These are phyloP conservation scores for Trichoderma hamatum DNA, from an alignment of 2,329 filamentous ascomycete genomes.

Conservation along the genomic window DNA sequence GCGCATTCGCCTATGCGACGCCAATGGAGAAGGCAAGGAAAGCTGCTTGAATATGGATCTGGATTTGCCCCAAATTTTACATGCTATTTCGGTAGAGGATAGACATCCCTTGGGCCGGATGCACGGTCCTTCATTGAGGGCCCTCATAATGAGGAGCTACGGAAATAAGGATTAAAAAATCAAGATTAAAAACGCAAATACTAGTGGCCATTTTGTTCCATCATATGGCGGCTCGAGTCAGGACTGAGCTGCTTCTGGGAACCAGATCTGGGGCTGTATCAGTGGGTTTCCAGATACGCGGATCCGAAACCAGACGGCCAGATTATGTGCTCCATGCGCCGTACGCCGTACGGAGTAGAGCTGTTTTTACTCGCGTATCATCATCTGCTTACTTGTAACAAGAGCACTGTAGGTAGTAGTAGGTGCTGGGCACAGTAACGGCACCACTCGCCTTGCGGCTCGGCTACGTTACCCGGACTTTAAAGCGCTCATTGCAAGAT, in stretches of 20 bases:
- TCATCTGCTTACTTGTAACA: too few species aligned
- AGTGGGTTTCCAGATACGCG: slow-evolving; percentile 2
- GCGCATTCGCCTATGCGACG: not conserved
- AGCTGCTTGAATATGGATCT: not conserved
- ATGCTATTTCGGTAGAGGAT: not conserved
- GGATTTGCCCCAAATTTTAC: not conserved
- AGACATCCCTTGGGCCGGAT: not conserved
- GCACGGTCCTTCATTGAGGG: not conserved
- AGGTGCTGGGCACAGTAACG: too few species aligned
- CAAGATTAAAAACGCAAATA: not conserved
- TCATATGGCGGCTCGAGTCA: not conserved
- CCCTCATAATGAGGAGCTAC: not conserved
- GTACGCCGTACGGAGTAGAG: not conserved
- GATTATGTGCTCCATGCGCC: not conserved
- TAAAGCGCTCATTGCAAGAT: too few species aligned
- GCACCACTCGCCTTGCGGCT: too few species aligned
- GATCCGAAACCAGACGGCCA: slow-evolving; percentile 11
- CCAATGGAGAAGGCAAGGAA: not conserved
- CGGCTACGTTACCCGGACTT: too few species aligned
- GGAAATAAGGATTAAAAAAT: not conserved
- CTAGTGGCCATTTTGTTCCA: not conserved
- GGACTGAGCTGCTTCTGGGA: not conserved
- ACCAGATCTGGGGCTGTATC: slow-evolving; percentile 4
- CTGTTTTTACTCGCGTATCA: too few species aligned
- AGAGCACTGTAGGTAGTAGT: too few species aligned